These are phyloP conservation scores for Auricularia cornea DNA, from an alignment of 768 basidiomycete genomes.

Conservation along the genomic window DNA sequence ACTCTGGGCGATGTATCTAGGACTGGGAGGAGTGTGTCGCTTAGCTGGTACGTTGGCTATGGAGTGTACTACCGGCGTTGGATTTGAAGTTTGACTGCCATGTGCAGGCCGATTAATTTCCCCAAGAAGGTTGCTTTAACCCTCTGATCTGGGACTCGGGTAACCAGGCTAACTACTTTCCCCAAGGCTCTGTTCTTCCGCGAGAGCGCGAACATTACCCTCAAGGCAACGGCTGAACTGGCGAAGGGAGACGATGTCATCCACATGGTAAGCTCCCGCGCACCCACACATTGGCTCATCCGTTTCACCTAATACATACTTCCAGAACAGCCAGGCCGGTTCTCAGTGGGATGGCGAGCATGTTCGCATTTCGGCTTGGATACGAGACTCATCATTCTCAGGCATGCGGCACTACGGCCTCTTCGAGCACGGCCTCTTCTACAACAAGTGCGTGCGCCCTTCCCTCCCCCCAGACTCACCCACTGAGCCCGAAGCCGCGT, in stretches of 20 bases:
- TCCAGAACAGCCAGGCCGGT: slow-evolving; percentile 54
- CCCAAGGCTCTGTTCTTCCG: background rate
- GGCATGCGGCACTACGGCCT: background rate
- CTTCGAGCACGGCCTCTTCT: slow-evolving; percentile 44
- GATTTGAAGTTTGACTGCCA: background rate
- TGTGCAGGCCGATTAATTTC: slow-evolving; percentile 8
- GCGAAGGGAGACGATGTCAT: background rate
- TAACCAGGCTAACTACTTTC: too few relatives aligned
- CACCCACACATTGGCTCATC: too few relatives aligned
- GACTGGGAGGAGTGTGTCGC: slow-evolving; percentile 4
- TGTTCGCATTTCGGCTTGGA: slow-evolving; percentile 17
- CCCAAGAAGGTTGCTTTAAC: slow-evolving; percentile 5
- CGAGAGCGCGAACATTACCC: background rate
- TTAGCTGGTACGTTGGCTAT: slow-evolving; percentile 2
- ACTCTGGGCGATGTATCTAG: background rate
- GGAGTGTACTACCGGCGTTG: background rate
- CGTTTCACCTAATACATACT: background rate
- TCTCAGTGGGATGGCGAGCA: slow-evolving; percentile 67
- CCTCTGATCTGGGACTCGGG: too few relatives aligned
- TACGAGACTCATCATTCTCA: too few relatives aligned
- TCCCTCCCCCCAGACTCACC: background rate
- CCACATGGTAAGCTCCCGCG: background rate
- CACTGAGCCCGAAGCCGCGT: background rate
- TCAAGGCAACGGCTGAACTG: background rate
- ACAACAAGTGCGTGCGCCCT: slow-evolving; percentile 42